Conservation (phyloP, 805 yeast species). For the Novakomyces olei region DNA sequence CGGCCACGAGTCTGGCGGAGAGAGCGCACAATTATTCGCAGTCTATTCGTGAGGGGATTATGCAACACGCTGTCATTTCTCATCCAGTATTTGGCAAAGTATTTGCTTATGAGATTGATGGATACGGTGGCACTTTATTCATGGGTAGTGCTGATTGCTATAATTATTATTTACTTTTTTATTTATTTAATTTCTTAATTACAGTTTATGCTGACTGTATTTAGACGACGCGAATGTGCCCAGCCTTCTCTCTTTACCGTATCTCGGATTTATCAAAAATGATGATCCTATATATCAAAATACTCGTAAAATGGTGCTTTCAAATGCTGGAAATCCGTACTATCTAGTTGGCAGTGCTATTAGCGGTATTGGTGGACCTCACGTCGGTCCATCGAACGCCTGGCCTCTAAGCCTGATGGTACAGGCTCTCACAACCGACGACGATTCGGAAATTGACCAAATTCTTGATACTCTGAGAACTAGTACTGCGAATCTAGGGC, state of each 20-base stretch:
- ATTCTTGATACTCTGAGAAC: slow-evolving; percentile 29
- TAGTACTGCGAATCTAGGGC: slow-evolving; percentile 52
- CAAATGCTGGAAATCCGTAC: slow-evolving; percentile 57
- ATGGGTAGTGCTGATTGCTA: too few relatives aligned
- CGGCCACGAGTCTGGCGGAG: slow-evolving; percentile 10
- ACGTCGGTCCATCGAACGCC: slow-evolving; percentile 54
- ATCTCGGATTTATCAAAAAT: slow-evolving; percentile 36
- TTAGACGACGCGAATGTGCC: slow-evolving; percentile 86
- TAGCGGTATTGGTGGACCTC: slow-evolving; percentile 80
- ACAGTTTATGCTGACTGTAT: too few relatives aligned
- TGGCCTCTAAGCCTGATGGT: slow-evolving; percentile 83
- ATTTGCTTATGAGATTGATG: slow-evolving; percentile 76
- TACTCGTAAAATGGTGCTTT: slow-evolving; percentile 54
- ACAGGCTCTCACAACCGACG: slow-evolving; percentile 49
- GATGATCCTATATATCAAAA: slow-evolving; percentile 46
- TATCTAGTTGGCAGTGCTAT: slow-evolving; percentile 39
- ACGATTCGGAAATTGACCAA: slow-evolving; percentile 41
- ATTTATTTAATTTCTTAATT: too few relatives aligned
- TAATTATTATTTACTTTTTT: too few relatives aligned
- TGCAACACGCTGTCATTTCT: slow-evolving; percentile 37
- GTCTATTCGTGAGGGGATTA: slow-evolving; percentile 32
- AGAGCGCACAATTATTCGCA: slow-evolving; percentile 19
- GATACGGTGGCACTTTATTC: slow-evolving; percentile 45
- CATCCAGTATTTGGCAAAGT: slow-evolving; percentile 56
- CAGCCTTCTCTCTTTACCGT: slow-evolving; percentile 51